Evolutionary conservation across 371 early-diverging fungal genomes (phyloP).

Genomic region (Actinomortierella wolfii): DNA sequence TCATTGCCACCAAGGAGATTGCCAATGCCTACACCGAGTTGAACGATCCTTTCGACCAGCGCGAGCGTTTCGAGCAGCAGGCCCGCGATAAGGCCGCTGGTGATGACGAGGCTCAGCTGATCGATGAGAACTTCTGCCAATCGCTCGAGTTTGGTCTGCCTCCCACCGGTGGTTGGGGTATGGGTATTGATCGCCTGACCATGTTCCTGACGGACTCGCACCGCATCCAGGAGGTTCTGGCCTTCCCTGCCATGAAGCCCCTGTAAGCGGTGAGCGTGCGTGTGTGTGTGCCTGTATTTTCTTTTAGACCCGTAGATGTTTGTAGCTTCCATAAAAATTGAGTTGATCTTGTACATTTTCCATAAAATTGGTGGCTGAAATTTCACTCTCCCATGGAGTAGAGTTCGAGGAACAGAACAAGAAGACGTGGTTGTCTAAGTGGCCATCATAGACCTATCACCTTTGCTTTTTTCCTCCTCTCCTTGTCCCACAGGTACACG

Average conservation of each 20-base stretch:
- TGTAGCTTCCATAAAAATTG: no score
- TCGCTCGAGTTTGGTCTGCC: constrained; percentile 99
- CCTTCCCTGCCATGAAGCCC: constrained; percentile 95
- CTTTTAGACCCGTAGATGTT: background rate
- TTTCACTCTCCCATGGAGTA: no score
- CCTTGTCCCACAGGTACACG: no score
- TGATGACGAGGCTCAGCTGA: constrained; percentile 99
- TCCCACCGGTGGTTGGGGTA: constrained; percentile 98
- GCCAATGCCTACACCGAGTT: constrained; percentile 99
- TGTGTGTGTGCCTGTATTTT: constrained; percentile 1
- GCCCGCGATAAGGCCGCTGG: constrained; percentile 97
- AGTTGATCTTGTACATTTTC: no score
- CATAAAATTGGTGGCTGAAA: no score
- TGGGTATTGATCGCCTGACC: constrained; percentile 98
- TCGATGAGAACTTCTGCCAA: constrained; percentile 98
- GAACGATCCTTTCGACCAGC: constrained; percentile 98
- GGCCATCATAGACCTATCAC: no score
- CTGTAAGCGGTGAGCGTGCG: constrained; percentile 8
- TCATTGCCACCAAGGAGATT: constrained; percentile 99
- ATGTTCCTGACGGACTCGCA: constrained; percentile 99
- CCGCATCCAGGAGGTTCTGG: constrained; percentile 98
- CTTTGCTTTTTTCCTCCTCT: no score
- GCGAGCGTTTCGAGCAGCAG: constrained; percentile 97
- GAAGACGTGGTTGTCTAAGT: no score
- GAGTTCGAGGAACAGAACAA: no score